phyloP scores from a whole-genome alignment of 179 eudicot genomes.

The Corrigiola litoralis region DNA sequence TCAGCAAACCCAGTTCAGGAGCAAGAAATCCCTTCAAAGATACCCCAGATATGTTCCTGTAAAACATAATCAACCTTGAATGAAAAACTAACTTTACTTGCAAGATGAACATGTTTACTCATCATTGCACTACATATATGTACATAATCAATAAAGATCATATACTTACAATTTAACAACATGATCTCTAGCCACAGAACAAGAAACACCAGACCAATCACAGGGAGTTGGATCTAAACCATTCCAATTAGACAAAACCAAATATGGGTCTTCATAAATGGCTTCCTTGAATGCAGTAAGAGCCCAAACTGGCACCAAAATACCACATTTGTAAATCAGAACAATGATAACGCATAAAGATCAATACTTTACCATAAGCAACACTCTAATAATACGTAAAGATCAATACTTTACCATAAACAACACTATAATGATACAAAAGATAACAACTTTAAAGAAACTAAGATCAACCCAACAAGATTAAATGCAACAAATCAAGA shows the following conservation, averaged over 20 bases:
- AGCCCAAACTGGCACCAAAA: conserved; percentile 53
- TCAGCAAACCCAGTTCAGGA: conserved; percentile 59
- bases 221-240: conserved; percentile 78
- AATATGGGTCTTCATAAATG: conserved; percentile 75
- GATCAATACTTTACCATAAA: neutral
- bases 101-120: neutral
- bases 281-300: conserved; percentile 78
- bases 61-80: conserved; percentile 16
- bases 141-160: neutral
- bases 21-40: conserved; percentile 83
- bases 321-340: conserved; percentile 23
- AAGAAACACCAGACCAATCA: conserved; percentile 73
- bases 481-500: conserved; percentile 23
- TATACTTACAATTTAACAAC: conserved; percentile 71
- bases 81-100: neutral
- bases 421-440: neutral
- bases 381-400: neutral
- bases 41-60: conserved; percentile 76
- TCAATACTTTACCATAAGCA: conserved; percentile 5
- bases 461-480: neutral
- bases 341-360: neutral
- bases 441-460: neutral
- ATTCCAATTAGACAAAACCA: conserved; percentile 82
- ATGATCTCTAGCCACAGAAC: conserved; percentile 56
- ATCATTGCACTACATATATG: neutral